These are phyloP conservation scores for Phoenix dactylifera DNA, from an alignment of 176 grass and related monocot genomes.

Conservation along the genomic window DNA sequence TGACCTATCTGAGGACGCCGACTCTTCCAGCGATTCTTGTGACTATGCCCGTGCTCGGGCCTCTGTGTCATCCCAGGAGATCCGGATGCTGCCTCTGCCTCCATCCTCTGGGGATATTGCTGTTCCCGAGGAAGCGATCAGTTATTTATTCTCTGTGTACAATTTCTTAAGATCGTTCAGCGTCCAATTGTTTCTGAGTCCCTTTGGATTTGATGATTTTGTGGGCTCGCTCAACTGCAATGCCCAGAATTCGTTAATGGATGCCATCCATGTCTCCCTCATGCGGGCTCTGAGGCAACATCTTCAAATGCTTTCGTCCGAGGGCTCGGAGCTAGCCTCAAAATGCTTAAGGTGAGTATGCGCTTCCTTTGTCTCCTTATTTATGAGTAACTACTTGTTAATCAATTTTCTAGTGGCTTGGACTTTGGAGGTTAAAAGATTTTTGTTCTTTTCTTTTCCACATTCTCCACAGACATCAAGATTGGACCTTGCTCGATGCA, in stretches of 20 bases:
- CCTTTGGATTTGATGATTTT: conserved; percentile 84
- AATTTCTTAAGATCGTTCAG: conserved; percentile 87
- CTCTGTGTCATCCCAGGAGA: conserved; percentile 21
- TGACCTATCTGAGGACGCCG: conserved; percentile 53
- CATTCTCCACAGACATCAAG: conserved; percentile 41
- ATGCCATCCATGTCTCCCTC: conserved; percentile 78
- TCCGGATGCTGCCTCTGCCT: conserved; percentile 47
- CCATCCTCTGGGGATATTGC: conserved; percentile 64
- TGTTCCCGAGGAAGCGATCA: conserved; percentile 60
- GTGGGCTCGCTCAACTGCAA: conserved; percentile 65
- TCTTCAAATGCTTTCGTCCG: conserved; percentile 58
- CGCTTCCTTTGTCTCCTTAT: neutral
- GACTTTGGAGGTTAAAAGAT: too few relatives aligned
- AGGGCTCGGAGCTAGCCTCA: conserved; percentile 51
- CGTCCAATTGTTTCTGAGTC: conserved; percentile 68
- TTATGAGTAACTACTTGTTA: too few relatives aligned
- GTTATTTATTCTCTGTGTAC: conserved; percentile 84
- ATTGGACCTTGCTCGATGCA: conserved; percentile 77
- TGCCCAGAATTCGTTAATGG: conserved; percentile 65
- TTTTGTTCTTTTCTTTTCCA: neutral
- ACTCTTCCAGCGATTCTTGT: conserved; percentile 70
- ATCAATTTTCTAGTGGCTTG: too few relatives aligned
- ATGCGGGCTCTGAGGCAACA: conserved; percentile 51
- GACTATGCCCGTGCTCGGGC: conserved; percentile 34
- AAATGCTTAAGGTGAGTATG: conserved; percentile 66